phyloP scores from a whole-genome alignment of 306 rosid species.

The Quercus cerris region DNA sequence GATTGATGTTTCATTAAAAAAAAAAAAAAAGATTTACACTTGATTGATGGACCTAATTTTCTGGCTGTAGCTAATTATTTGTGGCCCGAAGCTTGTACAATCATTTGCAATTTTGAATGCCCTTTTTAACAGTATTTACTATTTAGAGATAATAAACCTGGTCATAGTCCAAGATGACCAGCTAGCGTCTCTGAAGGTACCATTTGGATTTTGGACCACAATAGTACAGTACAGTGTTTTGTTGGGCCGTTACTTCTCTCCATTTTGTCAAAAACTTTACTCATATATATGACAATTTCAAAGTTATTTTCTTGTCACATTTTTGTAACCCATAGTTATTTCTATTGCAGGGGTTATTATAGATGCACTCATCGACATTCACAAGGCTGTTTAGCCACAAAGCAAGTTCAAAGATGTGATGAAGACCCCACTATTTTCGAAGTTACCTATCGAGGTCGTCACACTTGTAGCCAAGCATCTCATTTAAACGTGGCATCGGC shows the following conservation, averaged over 20 bases:
- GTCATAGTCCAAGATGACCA: not conserved
- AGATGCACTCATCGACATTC: conserved; percentile 68
- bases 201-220: not conserved
- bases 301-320: too few relatives aligned
- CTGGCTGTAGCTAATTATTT: not conserved
- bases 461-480: conserved; percentile 57
- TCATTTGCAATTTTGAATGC: not conserved
- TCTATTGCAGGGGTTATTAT: conserved; percentile 65
- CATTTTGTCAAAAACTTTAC: too few relatives aligned
- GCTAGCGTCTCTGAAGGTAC: not conserved
- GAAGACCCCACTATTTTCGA: conserved; percentile 39
- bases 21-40: not conserved
- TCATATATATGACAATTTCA: too few relatives aligned
- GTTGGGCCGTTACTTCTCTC: too few relatives aligned
- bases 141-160: not conserved
- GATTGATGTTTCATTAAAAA: not conserved
- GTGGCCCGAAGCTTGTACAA: not conserved
- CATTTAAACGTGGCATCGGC: conserved; percentile 20
- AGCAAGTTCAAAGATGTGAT: conserved; percentile 80
- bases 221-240: too few relatives aligned
- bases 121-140: not conserved
- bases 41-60: not conserved
- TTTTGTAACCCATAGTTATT: conserved; percentile 19
- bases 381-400: conserved; percentile 82
- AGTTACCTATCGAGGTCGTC: conserved; percentile 59